A percentile compares a stretch with the other conserved stretches of the same genome.
Evolutionary conservation across 139 green algal genomes (phyloP).

Genomic region (Microglena sp.): DNA sequence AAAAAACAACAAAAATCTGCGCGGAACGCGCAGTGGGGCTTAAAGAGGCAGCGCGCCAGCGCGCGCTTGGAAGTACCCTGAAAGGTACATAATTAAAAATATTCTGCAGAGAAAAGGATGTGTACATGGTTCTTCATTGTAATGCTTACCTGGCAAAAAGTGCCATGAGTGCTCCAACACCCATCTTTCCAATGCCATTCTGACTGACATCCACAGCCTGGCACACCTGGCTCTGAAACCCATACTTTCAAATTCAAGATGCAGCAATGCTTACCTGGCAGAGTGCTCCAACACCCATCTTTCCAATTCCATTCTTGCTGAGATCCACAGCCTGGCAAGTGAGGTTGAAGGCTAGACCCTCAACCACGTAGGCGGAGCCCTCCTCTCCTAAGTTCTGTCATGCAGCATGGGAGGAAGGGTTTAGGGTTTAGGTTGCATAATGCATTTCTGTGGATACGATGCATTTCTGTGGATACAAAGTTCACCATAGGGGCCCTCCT

Average conservation of each 20-base stretch:
- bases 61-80: too few relatives aligned
- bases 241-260: slow-evolving; percentile 34
- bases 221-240: slow-evolving; percentile 58
- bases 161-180: slow-evolving; percentile 55
- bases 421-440: too few relatives aligned
- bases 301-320: slow-evolving; percentile 82
- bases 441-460: too few relatives aligned
- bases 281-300: slow-evolving; percentile 54
- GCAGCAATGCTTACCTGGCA: too few relatives aligned
- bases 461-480: too few relatives aligned
- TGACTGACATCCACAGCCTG: slow-evolving; percentile 69
- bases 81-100: too few relatives aligned
- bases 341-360: slow-evolving; percentile 88
- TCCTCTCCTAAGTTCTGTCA: slow-evolving; percentile 71
- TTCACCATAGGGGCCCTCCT: too few relatives aligned
- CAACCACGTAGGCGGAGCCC: slow-evolving; percentile 73
- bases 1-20: too few relatives aligned
- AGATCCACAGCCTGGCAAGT: slow-evolving; percentile 68
- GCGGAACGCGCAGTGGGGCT: too few relatives aligned
- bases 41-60: too few relatives aligned
- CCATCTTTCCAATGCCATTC: slow-evolving; percentile 79
- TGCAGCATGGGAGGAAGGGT: not conserved
- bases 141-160: too few relatives aligned
- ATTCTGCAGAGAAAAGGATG: not conserved
- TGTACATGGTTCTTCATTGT: not conserved